A percentile compares a stretch with the other conserved stretches of the same genome.
Evolutionary conservation across 139 green algal genomes (phyloP).

Genomic region (Chlorella sp.): DNA sequence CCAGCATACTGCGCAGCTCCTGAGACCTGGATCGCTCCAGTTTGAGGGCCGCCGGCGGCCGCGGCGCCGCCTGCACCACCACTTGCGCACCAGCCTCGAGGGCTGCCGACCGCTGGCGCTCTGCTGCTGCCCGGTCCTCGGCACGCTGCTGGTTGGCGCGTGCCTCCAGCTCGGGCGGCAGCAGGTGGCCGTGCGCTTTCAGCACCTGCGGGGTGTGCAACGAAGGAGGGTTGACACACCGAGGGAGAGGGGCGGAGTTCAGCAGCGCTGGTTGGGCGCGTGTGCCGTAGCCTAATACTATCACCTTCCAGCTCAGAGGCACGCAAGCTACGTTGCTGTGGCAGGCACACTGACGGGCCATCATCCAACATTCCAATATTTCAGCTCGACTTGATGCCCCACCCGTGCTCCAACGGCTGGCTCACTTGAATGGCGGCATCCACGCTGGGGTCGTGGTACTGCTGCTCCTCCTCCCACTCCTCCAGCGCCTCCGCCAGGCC

Average conservation of each 20-base stretch:
- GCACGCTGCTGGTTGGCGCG: neutral
- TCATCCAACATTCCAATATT: too few species aligned
- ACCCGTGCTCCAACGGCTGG: too few species aligned
- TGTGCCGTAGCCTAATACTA: too few species aligned
- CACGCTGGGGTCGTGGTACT: neutral
- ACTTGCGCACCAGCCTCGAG: neutral
- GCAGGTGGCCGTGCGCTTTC: conserved; percentile 17
- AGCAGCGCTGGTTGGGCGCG: too few species aligned
- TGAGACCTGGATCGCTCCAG: neutral
- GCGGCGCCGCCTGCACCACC: neutral
- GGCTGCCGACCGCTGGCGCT: neutral
- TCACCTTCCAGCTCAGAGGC: too few species aligned
- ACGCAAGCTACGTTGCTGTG: neutral
- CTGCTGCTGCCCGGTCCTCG: neutral
- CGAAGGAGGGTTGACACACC: neutral
- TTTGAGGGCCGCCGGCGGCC: neutral
- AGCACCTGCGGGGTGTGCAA: neutral
- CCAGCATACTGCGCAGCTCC: neutral
- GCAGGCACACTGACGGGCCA: too few species aligned
- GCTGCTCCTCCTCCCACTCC: conserved; percentile 25
- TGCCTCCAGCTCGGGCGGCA: conserved; percentile 17
- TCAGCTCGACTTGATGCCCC: neutral
- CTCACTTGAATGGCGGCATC: conserved; percentile 15
- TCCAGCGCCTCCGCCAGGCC: conserved; percentile 13
- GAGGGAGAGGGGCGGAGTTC: neutral